Base-by-base conservation (phyloP, 371 early-diverging fungal genomes). In the Mortierella sp. region DNA sequence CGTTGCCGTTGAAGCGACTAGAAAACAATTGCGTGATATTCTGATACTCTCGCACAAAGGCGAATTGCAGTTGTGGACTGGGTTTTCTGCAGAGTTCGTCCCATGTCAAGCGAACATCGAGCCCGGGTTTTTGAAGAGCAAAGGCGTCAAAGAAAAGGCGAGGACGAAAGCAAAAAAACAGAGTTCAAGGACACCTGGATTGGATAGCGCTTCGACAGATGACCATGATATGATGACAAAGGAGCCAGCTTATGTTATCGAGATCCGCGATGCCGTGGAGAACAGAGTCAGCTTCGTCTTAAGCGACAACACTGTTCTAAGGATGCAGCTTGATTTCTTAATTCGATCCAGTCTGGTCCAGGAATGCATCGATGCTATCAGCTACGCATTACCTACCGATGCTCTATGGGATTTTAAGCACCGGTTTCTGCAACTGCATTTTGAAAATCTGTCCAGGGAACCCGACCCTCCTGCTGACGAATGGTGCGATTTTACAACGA, bases 401-500 rank as follows among this genome's bases (percentile, higher is more conserved):
- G 28, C 72, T 0, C 84, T 80, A 49, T 81, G 70, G 70, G 71
- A 73, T 11, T 81, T 88, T 12, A 62, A 72, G 28, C 74, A 70
- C 35, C 67, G 81, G 24, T 89, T 83, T 43, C 52, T 90, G 9
- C 68, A 35, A 24, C 83, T 73, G 26, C 70, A 75, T 6, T 86
- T 72, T 67, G 65, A 69, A 10, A 51, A 62, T 0, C 55, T 60
- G 22, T 14, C 65, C 24, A 52, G 63, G 24, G 59, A 49, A 49
- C 39, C 14, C 11, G 32, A 49, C 10, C 62, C 54, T 22, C 26
- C 40, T 22, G 64, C 65, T 12, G 65, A 55, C 8, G 92, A 92
- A 72, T 93, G 92, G 93, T 79, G 84, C 18, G 70, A 85, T n/a
- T 90, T 92, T 72, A 67, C 86, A 8, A 75, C 86, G 16, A 67